These are phyloP conservation scores for Phlebiopsis flavidoalba DNA, from an alignment of 768 basidiomycete genomes.

Conservation along the genomic window DNA sequence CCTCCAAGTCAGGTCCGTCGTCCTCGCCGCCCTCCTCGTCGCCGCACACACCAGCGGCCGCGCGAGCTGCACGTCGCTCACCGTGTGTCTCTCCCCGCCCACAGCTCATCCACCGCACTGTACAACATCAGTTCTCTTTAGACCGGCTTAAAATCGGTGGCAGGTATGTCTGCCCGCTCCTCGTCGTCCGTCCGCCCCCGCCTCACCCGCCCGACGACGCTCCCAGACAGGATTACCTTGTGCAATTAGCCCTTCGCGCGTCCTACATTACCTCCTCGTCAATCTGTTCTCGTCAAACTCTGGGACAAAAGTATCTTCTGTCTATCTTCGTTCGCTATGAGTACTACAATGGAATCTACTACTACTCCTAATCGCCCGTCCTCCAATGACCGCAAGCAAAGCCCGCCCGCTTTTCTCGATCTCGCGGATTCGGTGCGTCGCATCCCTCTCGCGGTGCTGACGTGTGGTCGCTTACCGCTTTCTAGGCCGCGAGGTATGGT, in stretches of 20 bases:
- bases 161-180: conserved; percentile 42
- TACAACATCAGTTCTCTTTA: conserved; percentile 69
- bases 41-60: neutral
- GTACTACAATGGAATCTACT: conserved; percentile 63
- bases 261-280: conserved; percentile 39
- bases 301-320: conserved; percentile 46
- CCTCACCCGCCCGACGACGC: conserved; percentile 5
- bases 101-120: conserved; percentile 57
- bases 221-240: conserved; percentile 54
- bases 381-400: conserved; percentile 74
- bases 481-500: conserved; percentile 75
- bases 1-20: conserved; percentile 21
- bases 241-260: conserved; percentile 53
- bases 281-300: conserved; percentile 48
- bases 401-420: conserved; percentile 89
- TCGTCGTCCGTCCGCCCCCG: conserved; percentile 1
- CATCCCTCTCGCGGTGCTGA: neutral
- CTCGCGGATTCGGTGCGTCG: conserved; percentile 84
- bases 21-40: conserved; percentile 2
- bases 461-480: conserved; percentile 8
- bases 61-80: neutral
- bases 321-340: conserved; percentile 56
- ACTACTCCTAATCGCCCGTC: conserved; percentile 63
- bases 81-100: conserved; percentile 2
- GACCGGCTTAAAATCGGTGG: conserved; percentile 73